These are phyloP conservation scores for Phlebiopsis gigantea DNA, from an alignment of 768 basidiomycete genomes.

Conservation along the genomic window DNA sequence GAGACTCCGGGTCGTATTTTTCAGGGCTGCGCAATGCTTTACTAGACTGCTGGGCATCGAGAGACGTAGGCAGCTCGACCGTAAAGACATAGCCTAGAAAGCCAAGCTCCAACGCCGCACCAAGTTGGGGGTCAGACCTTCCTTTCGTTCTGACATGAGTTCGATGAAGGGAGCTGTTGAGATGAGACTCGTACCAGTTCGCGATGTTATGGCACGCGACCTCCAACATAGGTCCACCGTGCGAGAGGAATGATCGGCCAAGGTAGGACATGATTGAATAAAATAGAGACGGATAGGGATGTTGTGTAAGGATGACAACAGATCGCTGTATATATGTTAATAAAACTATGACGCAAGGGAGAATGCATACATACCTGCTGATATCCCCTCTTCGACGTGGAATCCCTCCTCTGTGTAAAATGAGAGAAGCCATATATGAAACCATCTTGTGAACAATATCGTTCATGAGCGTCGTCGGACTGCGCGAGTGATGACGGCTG, in stretches of 20 bases:
- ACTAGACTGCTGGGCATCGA: conserved; percentile 62
- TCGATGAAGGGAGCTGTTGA: neutral
- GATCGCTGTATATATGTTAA: conserved; percentile 45
- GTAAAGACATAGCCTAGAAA: conserved; percentile 76
- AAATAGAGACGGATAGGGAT: conserved; percentile 81
- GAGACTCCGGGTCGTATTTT: conserved; percentile 6
- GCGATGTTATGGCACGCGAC: conserved; percentile 82
- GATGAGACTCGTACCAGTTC: conserved; percentile 58
- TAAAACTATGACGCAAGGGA: neutral
- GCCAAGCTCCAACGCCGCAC: conserved; percentile 68
- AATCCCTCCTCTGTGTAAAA: conserved; percentile 68
- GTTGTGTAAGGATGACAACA: conserved; percentile 74
- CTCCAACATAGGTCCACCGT: conserved; percentile 79
- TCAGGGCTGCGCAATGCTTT: neutral
- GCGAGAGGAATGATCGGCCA: conserved; percentile 67
- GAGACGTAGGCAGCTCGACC: conserved; percentile 61
- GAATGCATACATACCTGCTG: conserved; percentile 48
- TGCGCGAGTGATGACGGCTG: conserved; percentile 23
- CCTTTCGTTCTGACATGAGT: conserved; percentile 28
- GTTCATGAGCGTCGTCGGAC: conserved; percentile 21
- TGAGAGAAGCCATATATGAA: conserved; percentile 76
- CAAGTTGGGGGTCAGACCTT: conserved; percentile 76
- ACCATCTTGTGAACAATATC: conserved; percentile 47
- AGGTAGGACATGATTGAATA: conserved; percentile 58
- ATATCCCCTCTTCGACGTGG: conserved; percentile 70